These are phyloP conservation scores for Sequoia sempervirens DNA, from an alignment of 75 land plant genomes.

Conservation along the genomic window DNA sequence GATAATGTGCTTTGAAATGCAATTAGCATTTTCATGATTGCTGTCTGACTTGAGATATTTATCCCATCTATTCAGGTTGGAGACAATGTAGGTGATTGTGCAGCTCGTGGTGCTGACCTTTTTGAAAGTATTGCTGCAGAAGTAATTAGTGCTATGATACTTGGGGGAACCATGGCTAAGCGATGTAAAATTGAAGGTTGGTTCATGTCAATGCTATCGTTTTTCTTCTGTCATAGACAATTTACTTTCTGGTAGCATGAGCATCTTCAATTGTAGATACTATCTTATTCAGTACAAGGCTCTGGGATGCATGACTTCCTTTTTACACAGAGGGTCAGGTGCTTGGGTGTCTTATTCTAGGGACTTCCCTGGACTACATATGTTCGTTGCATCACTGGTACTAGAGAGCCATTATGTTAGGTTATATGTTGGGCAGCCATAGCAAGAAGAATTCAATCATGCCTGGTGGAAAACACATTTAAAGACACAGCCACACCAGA, in stretches of 20 bases:
- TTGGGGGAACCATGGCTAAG: slow-evolving; percentile 97
- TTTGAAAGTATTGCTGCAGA: slow-evolving; percentile 99
- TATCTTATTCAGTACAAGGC: not conserved
- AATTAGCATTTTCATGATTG: not conserved
- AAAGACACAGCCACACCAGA: not conserved
- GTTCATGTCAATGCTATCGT: not conserved
- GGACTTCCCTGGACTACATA: not conserved
- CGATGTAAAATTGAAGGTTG: slow-evolving; percentile 93
- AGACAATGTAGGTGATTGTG: slow-evolving; percentile 99
- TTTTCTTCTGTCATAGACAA: not conserved
- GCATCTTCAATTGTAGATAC: not conserved
- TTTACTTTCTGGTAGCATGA: not conserved
- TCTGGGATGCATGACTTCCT: not conserved
- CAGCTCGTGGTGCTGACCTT: slow-evolving; percentile 98
- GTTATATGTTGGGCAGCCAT: not conserved
- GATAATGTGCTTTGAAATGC: not conserved
- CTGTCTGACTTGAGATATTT: not conserved
- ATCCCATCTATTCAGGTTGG: slow-evolving; percentile 60
- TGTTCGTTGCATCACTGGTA: not conserved
- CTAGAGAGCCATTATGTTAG: not conserved
- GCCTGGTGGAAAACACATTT: not conserved
- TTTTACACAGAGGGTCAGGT: not conserved
- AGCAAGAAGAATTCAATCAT: not conserved
- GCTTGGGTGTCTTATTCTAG: not conserved
- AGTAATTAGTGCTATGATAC: slow-evolving; percentile 99